These are phyloP conservation scores for Linnemannia elongata DNA, from an alignment of 192 early-diverging fungal genomes.

Conservation along the genomic window DNA sequence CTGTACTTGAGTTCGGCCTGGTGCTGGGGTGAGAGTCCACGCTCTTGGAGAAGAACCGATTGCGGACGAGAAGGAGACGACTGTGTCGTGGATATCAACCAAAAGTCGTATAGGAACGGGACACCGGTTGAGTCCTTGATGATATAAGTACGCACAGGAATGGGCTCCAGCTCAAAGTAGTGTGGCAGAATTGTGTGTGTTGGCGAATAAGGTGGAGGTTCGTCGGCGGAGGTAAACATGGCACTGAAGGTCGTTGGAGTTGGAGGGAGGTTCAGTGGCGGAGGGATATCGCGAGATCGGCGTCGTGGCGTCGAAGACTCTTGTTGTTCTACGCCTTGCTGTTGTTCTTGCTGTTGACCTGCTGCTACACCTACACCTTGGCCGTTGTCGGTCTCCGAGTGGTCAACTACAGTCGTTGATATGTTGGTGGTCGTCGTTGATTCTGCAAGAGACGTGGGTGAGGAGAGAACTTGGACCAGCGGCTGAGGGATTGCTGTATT, in stretches of 20 bases:
- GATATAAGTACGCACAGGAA: slow-evolving; percentile 37
- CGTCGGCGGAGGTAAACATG: slow-evolving; percentile 19
- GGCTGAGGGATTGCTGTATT: not conserved
- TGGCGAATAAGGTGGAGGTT: slow-evolving; percentile 50
- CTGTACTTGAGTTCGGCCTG: slow-evolving; percentile 39
- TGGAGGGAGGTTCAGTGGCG: not conserved
- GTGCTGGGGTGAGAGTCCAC: slow-evolving; percentile 16
- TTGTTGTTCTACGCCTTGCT: not conserved
- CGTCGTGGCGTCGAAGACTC: not conserved
- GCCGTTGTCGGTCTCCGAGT: not conserved
- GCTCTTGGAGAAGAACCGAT: slow-evolving; percentile 24
- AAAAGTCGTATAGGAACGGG: slow-evolving; percentile 43
- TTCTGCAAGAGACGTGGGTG: not conserved
- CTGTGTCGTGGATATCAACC: slow-evolving; percentile 24
- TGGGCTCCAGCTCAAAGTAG: slow-evolving; percentile 47
- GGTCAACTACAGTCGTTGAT: not conserved
- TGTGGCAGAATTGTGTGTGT: slow-evolving; percentile 51
- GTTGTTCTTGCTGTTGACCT: not conserved
- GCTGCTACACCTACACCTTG: not conserved
- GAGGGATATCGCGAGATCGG: not conserved
- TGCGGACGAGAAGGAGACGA: slow-evolving; percentile 19
- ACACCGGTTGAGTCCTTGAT: slow-evolving; percentile 33
- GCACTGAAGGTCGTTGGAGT: not conserved
- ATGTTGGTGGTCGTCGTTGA: not conserved
- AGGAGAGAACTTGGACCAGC: not conserved